These are phyloP conservation scores for Agapanthus africanus DNA, from an alignment of 106 monocot genomes.

Conservation along the genomic window DNA sequence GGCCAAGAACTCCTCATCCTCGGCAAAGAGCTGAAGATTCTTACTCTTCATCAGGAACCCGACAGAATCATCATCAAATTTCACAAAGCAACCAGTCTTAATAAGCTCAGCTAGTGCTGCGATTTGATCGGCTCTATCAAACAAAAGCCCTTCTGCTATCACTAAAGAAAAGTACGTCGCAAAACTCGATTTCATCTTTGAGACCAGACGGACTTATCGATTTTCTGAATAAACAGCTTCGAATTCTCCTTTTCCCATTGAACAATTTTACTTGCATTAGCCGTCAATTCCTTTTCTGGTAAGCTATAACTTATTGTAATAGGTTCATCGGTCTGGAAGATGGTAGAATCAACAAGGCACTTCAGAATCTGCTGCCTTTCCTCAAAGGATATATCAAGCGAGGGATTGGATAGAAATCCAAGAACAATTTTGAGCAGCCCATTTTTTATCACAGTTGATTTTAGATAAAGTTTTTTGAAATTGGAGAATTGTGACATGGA, in stretches of 20 bases:
- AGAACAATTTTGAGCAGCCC: conserved; percentile 35
- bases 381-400: conserved; percentile 15
- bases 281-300: not conserved
- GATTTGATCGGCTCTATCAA: conserved; percentile 28
- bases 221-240: not conserved
- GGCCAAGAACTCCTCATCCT: conserved; percentile 40
- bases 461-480: not conserved
- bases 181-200: conserved; percentile 29
- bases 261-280: not conserved
- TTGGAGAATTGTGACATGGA: not conserved
- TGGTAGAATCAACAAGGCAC: not conserved
- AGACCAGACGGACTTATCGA: not conserved
- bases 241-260: not conserved
- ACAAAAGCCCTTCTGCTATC: conserved; percentile 37
- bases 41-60: conserved; percentile 34
- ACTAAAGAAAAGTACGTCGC: conserved; percentile 39
- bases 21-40: conserved; percentile 40
- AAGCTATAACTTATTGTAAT: not conserved
- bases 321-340: not conserved
- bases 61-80: conserved; percentile 34
- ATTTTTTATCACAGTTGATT: conserved; percentile 11
- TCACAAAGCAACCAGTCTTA: conserved; percentile 33
- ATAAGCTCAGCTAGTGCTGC: conserved; percentile 32
- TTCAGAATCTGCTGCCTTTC: conserved; percentile 23
- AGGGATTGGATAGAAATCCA: conserved; percentile 39